phyloP scores from a whole-genome alignment of 345 rosid genomes.

The Carallia brachiata region DNA sequence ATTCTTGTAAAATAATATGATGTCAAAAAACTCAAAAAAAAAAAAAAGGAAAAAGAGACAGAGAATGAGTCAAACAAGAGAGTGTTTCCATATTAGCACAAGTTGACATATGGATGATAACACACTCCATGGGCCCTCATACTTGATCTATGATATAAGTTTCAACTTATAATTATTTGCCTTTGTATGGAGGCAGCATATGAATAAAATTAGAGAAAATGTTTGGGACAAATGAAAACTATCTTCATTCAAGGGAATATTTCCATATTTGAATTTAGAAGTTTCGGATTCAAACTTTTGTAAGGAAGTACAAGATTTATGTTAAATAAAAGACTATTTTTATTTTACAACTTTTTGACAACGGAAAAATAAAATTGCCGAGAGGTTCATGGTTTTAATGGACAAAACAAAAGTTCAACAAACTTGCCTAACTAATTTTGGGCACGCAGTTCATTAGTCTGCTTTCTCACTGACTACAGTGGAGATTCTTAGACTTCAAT shows the following conservation, averaged over 20 bases:
- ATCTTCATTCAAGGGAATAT: too few relatives aligned
- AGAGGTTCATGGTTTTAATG: neutral
- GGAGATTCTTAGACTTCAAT: constrained; percentile 5
- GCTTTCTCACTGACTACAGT: constrained; percentile 8
- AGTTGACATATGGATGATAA: constrained; percentile 11
- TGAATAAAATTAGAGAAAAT: too few relatives aligned
- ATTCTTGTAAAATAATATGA: constrained; percentile 11
- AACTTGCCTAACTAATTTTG: neutral
- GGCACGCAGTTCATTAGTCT: neutral
- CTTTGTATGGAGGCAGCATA: too few relatives aligned
- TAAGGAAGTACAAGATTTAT: too few relatives aligned
- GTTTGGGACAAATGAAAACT: too few relatives aligned
- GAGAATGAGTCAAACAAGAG: constrained; percentile 7
- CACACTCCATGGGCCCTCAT: neutral
- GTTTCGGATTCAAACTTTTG: too few relatives aligned
- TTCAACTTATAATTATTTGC: neutral
- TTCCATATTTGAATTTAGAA: too few relatives aligned
- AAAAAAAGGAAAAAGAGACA: constrained; percentile 14
- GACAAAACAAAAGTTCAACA: neutral
- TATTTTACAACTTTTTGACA: too few relatives aligned
- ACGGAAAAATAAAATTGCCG: too few relatives aligned
- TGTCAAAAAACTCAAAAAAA: too few relatives aligned
- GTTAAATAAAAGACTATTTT: too few relatives aligned
- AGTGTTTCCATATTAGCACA: constrained; percentile 5
- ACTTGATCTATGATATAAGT: neutral